Base-by-base conservation (phyloP, 2,329 filamentous ascomycete genomes). In the Rhynchosporium secalis region DNA sequence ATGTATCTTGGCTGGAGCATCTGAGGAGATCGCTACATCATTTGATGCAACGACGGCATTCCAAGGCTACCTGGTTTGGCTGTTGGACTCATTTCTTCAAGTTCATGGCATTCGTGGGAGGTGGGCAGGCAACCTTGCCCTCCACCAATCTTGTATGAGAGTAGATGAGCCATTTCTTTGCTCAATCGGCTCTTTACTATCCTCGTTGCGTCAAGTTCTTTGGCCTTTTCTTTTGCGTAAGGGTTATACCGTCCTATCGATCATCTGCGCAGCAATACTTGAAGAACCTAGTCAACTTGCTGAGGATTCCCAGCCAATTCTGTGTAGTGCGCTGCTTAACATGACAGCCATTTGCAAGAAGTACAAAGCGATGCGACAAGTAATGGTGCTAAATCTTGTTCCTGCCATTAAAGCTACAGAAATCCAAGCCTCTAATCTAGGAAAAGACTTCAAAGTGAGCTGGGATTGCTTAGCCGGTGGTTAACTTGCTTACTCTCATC, bases 21-120 rank as follows among this genome's bases (percentile, higher is more conserved):
- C 71, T 15, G 64, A 68, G 3, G 68, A 65, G 58, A 65, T 70
- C 51, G 63, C 66, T n/a, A 36, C 47, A 13, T 65, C 66, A 10
- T 68, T 65, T 59, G 66, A 72, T 65, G 65, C 71, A 55, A 70
- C 69, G n/a, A 64, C 68, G 9, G 67, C 69, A 46, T 73, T 74
- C 62, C 69, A 73, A 63, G 70, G 73, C 33, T 71, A 75, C 49
- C 29, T 73, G 7, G 66, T 66, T 10, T 75, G 73, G 73, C 55
- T 74, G 33, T 52, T 74, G 15, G 73, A 75, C 54, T 72, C 70
- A 1, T 69, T 74, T 52, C 45, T 69, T 52, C 28, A 55, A 3
- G 31, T 64, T 4, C 66, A 70, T 56, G 68, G 72, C 6, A 40
- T 72, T 15, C 60, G 67, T 28, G 69, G 68, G 36, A 65, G 62